Evolutionary conservation across 768 basidiomycete species (phyloP).

Genomic region (Termitomyces sp.): DNA sequence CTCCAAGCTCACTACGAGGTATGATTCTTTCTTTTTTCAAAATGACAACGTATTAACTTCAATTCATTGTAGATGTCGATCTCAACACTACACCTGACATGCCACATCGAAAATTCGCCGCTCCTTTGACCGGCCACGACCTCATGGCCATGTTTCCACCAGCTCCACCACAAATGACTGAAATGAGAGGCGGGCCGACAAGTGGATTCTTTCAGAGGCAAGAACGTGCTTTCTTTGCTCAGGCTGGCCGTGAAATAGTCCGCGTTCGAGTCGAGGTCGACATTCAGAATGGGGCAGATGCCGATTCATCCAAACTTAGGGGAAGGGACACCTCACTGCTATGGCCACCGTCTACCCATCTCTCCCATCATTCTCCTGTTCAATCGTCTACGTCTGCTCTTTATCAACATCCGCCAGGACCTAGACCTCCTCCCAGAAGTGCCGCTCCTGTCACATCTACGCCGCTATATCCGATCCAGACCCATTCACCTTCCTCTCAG

Average conservation of each 20-base stretch:
- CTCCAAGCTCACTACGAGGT: conserved; percentile 63
- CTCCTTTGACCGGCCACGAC: conserved; percentile 76
- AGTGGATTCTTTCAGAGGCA: conserved; percentile 70
- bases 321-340: conserved; percentile 17
- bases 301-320: conserved; percentile 21
- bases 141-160: conserved; percentile 84
- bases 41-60: background rate
- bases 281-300: conserved; percentile 29
- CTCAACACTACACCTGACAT: conserved; percentile 47
- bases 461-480: conserved; percentile 27
- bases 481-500: conserved; percentile 20
- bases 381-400: conserved; percentile 23
- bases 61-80: conserved; percentile 48
- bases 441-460: conserved; percentile 26
- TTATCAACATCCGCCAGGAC: conserved; percentile 27
- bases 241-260: conserved; percentile 73
- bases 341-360: conserved; percentile 19
- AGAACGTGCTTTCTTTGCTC: conserved; percentile 77
- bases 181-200: conserved; percentile 59
- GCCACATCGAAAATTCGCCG: conserved; percentile 55
- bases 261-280: conserved; percentile 71
- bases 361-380: conserved; percentile 29
- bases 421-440: conserved; percentile 27
- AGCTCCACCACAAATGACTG: conserved; percentile 52
- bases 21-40: background rate